A percentile compares a stretch with the other conserved stretches of the same genome.
phyloP scores from a whole-genome alignment of 2,329 filamentous ascomycete genomes.

The Tympanopsis confertula region DNA sequence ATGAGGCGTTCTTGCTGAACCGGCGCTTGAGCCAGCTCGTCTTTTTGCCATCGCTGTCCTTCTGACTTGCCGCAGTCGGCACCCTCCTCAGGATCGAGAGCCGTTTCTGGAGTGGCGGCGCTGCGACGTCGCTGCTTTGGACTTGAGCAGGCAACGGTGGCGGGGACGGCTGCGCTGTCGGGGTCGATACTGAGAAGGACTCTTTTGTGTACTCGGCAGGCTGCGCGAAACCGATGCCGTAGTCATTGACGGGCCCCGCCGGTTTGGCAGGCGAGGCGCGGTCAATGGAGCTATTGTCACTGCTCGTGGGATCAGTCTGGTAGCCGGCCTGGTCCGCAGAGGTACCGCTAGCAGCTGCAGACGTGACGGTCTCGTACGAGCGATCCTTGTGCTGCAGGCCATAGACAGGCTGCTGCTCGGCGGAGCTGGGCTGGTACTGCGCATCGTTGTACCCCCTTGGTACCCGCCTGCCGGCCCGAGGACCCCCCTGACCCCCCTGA shows the following conservation, averaged over 20 bases:
- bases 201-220: conserved; percentile 27
- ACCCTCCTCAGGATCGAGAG: background rate
- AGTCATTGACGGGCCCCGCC: conserved; percentile 45
- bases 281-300: conserved; percentile 85
- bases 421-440: conserved; percentile 3
- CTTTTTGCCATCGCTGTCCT: background rate
- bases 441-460: background rate
- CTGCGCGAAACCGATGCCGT: conserved; percentile 48
- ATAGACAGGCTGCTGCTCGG: conserved; percentile 31
- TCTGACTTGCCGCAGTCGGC: background rate
- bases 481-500: too few species aligned
- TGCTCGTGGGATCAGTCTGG: conserved; percentile 74
- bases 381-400: conserved; percentile 55
- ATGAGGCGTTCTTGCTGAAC: too few species aligned
- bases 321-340: conserved; percentile 67
- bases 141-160: background rate
- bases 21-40: background rate
- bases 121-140: background rate
- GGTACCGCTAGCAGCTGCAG: conserved; percentile 61
- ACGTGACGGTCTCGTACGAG: conserved; percentile 79
- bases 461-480: too few species aligned
- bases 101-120: background rate
- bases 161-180: background rate
- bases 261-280: conserved; percentile 47
- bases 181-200: conserved; percentile 17